Percentiles rank a stretch among this genome's conserved stretches.
Evolutionary conservation across 345 rosid species (phyloP).

Genomic region (Eucalyptus sp.): DNA sequence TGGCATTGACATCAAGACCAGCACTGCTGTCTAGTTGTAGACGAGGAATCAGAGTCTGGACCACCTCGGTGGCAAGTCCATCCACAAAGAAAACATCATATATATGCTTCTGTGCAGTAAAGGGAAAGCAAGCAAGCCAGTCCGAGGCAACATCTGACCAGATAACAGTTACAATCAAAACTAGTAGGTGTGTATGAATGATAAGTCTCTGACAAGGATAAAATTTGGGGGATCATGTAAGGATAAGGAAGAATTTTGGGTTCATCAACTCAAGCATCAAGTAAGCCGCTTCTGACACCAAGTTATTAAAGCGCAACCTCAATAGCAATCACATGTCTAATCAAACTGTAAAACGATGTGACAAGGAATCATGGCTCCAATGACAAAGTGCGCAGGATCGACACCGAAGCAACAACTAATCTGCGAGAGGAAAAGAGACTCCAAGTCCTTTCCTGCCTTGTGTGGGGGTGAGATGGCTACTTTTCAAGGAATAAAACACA

Average conservation of each 20-base stretch:
- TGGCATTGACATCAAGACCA: slow-evolving; percentile 23
- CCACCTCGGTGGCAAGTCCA: slow-evolving; percentile 61
- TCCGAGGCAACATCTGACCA: slow-evolving; percentile 75
- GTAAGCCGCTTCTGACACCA: not conserved
- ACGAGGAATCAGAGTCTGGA: slow-evolving; percentile 67
- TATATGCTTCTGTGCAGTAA: slow-evolving; percentile 51
- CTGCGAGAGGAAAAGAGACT: not conserved
- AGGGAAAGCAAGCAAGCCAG: slow-evolving; percentile 88
- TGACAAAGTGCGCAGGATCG: not conserved
- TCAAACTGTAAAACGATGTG: not conserved
- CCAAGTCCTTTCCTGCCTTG: not conserved
- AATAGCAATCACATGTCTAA: not conserved
- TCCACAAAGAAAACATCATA: slow-evolving; percentile 74
- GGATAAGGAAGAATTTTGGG: not conserved
- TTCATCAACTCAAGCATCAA: not conserved
- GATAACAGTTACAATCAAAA: not conserved
- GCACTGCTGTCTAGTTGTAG: slow-evolving; percentile 22
- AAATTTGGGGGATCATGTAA: not conserved
- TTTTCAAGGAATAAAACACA: not conserved
- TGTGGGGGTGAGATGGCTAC: not conserved
- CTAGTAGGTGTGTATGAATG: not conserved
- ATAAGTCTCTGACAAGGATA: not conserved
- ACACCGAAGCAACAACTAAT: not conserved
- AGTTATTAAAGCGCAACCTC: not conserved
- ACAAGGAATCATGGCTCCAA: not conserved